Conservation (phyloP, 225 moss, liverwort and hornwort genomes). For the Marchantia polymorpha region DNA sequence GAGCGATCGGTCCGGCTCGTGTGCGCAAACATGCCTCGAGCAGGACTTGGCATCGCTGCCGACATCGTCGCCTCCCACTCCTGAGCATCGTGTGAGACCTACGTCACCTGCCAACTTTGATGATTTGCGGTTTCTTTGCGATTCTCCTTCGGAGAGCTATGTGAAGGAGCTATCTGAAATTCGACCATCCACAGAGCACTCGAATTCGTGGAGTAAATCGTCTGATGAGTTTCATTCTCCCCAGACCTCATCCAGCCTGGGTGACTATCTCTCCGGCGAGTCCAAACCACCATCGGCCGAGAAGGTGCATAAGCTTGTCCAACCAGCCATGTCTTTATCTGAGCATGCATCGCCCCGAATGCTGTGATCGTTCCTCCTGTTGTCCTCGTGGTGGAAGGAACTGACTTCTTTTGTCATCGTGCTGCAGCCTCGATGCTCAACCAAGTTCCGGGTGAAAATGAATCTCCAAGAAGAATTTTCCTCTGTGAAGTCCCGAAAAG, state of each 20-base stretch:
- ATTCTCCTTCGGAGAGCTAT: slow-evolving; percentile 11
- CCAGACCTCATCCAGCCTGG: slow-evolving; percentile 34
- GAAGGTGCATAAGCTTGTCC: slow-evolving; percentile 23
- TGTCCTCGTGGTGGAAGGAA: neutral
- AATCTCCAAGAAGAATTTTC: slow-evolving; percentile 26
- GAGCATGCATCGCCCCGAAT: too few species aligned
- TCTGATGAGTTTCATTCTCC: slow-evolving; percentile 46
- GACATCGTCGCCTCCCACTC: slow-evolving; percentile 55
- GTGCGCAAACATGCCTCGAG: slow-evolving; percentile 22
- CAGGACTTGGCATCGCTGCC: slow-evolving; percentile 25
- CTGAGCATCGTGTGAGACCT: slow-evolving; percentile 45
- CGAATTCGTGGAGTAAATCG: slow-evolving; percentile 22
- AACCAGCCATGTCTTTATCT: too few species aligned
- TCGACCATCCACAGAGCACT: slow-evolving; percentile 16
- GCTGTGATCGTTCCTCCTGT: neutral
- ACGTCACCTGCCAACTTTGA: slow-evolving; percentile 34
- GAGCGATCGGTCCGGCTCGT: slow-evolving; percentile 31
- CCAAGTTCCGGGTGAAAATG: slow-evolving; percentile 30
- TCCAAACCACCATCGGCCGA: slow-evolving; percentile 37
- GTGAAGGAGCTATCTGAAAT: slow-evolving; percentile 19
- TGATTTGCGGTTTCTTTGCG: slow-evolving; percentile 12
- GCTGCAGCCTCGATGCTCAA: slow-evolving; percentile 19
- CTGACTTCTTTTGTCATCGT: neutral
- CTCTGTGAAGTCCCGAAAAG: slow-evolving; percentile 3
- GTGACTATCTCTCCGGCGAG: slow-evolving; percentile 29